Conservation (phyloP, 2,329 filamentous ascomycete genomes). For the Cyclaneusma minus region DNA sequence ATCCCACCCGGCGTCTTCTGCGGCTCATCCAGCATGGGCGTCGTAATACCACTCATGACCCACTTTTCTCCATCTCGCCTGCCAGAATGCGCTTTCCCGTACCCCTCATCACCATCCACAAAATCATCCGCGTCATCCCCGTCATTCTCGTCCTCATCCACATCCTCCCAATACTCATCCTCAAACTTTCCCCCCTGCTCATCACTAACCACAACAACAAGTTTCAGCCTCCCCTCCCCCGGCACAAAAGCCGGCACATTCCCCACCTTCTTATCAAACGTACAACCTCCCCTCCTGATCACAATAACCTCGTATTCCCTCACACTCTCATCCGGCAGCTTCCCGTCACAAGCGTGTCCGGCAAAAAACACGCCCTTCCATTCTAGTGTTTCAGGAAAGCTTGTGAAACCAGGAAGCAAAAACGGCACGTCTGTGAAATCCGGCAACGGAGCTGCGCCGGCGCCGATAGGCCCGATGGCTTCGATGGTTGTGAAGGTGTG, state of each 20-base stretch:
- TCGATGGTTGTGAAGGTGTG: conserved; percentile 22
- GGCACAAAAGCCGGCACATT: conserved; percentile 72
- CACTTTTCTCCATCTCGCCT: conserved; percentile 24
- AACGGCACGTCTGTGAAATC: conserved; percentile 29
- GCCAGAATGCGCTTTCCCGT: conserved; percentile 18
- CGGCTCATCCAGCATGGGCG: conserved; percentile 59
- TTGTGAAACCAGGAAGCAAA: conserved; percentile 18
- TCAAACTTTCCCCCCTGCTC: conserved; percentile 24
- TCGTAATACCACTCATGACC: too few relatives aligned
- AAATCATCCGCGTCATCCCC: conserved; percentile 14
- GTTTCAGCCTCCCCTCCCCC: conserved; percentile 45
- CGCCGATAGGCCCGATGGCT: conserved; percentile 31
- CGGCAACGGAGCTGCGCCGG: conserved; percentile 55
- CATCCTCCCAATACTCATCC: conserved; percentile 14
- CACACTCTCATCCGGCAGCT: conserved; percentile 33
- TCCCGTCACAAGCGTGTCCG: conserved; percentile 43
- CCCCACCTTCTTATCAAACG: conserved; percentile 66
- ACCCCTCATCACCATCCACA: conserved; percentile 20
- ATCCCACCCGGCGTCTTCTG: conserved; percentile 33
- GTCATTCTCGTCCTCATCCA: conserved; percentile 14
- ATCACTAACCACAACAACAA: conserved; percentile 64
- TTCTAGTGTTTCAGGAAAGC: conserved; percentile 29
- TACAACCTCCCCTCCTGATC: conserved; percentile 68
- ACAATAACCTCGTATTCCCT: conserved; percentile 61
- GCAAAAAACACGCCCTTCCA: conserved; percentile 62